Conservation (phyloP, 129 eudicot genomes). For the Chrysanthemum seticuspe region DNA sequence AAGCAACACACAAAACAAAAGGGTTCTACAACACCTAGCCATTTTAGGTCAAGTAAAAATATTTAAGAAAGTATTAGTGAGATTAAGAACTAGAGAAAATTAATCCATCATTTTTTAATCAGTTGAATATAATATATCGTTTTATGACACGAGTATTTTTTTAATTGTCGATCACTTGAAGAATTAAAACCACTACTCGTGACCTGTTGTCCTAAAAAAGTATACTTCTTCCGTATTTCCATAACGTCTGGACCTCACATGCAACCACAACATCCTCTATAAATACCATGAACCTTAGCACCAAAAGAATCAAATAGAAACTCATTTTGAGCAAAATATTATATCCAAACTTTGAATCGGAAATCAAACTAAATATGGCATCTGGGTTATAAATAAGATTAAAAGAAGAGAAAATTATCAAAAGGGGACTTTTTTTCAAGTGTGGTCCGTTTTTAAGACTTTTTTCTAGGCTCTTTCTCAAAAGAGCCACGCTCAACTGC, state of each 20-base stretch:
- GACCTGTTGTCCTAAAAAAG: slow-evolving; percentile 5
- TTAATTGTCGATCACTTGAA: neutral
- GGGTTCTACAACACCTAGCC: slow-evolving; percentile 28
- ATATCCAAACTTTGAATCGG: too few species aligned
- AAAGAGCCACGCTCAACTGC: too few species aligned
- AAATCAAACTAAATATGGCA: too few species aligned
- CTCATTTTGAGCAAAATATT: too few species aligned
- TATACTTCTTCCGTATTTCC: slow-evolving; percentile 11
- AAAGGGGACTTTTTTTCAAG: too few species aligned
- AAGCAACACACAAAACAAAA: slow-evolving; percentile 25
- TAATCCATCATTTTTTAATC: too few species aligned
- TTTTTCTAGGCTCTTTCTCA: too few species aligned
- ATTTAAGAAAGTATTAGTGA: slow-evolving; percentile 6
- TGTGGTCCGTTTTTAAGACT: too few species aligned
- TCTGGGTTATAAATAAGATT: too few species aligned
- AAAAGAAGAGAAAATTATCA: too few species aligned
- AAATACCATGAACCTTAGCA: slow-evolving; percentile 24
- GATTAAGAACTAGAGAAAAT: slow-evolving; percentile 18
- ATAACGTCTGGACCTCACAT: neutral
- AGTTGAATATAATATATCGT: too few species aligned
- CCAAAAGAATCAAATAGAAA: slow-evolving; percentile 5
- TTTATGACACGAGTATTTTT: neutral
- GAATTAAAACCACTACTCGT: slow-evolving; percentile 3
- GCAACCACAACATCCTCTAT: slow-evolving; percentile 10
- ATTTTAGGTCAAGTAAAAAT: slow-evolving; percentile 9